Base-by-base conservation (phyloP, 2,329 filamentous ascomycete genomes). In the Setomelanomma holmii region DNA sequence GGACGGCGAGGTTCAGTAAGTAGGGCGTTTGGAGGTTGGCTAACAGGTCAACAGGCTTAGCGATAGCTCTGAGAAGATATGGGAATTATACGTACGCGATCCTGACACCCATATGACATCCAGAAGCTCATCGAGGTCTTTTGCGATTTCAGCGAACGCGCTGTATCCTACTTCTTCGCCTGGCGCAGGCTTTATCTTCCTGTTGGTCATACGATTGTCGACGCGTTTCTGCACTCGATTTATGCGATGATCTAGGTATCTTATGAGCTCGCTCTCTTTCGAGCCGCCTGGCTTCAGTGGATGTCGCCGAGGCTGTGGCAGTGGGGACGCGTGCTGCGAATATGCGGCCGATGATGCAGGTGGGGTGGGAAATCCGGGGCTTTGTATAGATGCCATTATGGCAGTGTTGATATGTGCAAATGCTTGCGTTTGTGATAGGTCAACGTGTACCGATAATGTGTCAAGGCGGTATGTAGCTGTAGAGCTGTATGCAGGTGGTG, bases 91-190 rank as follows among this genome's bases (percentile, higher is more conserved):
- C 90, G 71, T 80, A 92, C 91, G 91, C 19, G 93, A 96, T 8
- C 89, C 91, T 23, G 88, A 91, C 19, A 91, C 83, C 93, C 93
- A 98, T 4, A 96, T 76, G 6, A 96, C 83, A 72, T 96, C 89
- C 14, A 96, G 77, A 11, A 96, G 71, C 5, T 82, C 81, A 49
- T 93, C 89, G 1, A 96, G 74, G 66, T 96, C 91, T 50, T 79
- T 84, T 47, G 86, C 90, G 4, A 91, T 83, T 66, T 93, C 88
- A 43, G 78, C 80, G 71, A 93, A 89, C 45, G 76, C 84, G 47
- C 79, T 77, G 58, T 88, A 89, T 1, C 84, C 84, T 27, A 75
- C 71, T 4, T 76, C 76, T 12, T 73, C 69, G 22, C 70, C 69
- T 5, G 53, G 48, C 16, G 55, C 49, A n/a, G 47, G 55, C 69